Base-by-base conservation (phyloP, 495 filamentous ascomycete species). In the Penicillium roqueforti region DNA sequence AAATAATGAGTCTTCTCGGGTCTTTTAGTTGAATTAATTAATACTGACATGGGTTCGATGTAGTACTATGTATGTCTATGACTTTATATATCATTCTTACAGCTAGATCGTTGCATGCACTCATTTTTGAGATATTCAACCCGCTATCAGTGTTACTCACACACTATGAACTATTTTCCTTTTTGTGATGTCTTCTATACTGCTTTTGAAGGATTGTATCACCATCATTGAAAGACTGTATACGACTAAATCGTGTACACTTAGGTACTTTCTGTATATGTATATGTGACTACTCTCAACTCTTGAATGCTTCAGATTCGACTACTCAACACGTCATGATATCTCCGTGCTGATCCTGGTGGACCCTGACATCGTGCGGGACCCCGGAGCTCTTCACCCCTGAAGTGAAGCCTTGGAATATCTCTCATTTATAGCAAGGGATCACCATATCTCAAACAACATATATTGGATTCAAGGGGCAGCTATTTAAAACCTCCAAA, bases 401-500 rank as follows among this genome's bases (percentile, higher is more conserved):
- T 37, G 46, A 46, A 13, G 10, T 9, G 13, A 28, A 8, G 8
- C 41, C 25, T 19, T 6, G 39, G 19, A 20, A 36, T 36, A n/a
- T 16, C 32, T 36, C 23, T 41, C 20, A 13, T 22, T 26, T 44
- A 10, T 6, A 38, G 6, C 22, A 49, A 38, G 22, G 32, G 46
- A 29, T 10, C 6, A 18, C 4, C 3, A 16, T 36, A 7, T 29
- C 19, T n/a, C 6, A 4, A 3, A 9, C 1, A 16, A 18, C 22
- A 28, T n/a, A 14, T 19, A 47, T 32, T 22, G 3, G 8, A 47
- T 22, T 49, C 32, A 49, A 49, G 46, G 46, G 46, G 32, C 31
- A 36, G 3, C 23, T 38, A 49, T 49, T 19, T 37, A 19, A 37
- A 47, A 46, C 26, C 14, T 34, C 9, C 11, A 38, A 38, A 49